Evolutionary conservation across 108 stramenopile genomes (phyloP).

Genomic region (Aurantiochytrium sp.): DNA sequence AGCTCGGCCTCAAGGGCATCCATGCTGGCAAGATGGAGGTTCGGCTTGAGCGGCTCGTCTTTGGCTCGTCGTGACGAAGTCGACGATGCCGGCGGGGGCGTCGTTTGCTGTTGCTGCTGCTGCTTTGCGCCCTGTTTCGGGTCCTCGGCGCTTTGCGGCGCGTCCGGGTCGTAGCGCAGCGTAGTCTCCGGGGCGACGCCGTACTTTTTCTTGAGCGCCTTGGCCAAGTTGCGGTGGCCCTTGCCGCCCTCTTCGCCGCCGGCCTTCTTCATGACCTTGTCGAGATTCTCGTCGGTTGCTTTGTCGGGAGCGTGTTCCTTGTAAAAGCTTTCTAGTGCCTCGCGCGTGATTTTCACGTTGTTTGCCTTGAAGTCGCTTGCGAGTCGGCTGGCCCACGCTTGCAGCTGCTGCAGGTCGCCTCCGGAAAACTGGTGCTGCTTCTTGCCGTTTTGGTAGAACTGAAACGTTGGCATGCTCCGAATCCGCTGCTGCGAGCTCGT

Average conservation of each 20-base stretch:
- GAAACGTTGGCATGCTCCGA: constrained; percentile 76
- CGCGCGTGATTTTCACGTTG: constrained; percentile 58
- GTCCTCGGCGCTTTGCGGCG: constrained; percentile 22
- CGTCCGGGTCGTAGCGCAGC: constrained; percentile 42
- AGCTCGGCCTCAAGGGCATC: constrained; percentile 68
- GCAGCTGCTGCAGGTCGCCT: constrained; percentile 69
- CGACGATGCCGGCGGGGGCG: constrained; percentile 9
- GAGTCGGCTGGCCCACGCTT: constrained; percentile 60
- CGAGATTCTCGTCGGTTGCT: constrained; percentile 46
- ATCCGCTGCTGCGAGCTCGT: constrained; percentile 54
- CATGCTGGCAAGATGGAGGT: constrained; percentile 68
- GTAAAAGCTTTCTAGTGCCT: constrained; percentile 59
- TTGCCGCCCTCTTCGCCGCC: constrained; percentile 56
- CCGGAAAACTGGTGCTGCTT: constrained; percentile 71
- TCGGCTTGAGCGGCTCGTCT: constrained; percentile 32
- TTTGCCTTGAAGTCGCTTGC: constrained; percentile 57
- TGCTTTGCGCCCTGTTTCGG: constrained; percentile 21
- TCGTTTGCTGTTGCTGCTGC: not conserved
- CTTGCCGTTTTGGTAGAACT: constrained; percentile 69
- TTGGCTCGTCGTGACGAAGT: not conserved
- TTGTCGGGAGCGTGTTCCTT: constrained; percentile 61
- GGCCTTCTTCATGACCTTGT: constrained; percentile 62
- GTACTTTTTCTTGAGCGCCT: constrained; percentile 78
- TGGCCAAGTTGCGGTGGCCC: constrained; percentile 60
- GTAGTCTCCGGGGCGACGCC: constrained; percentile 47